phyloP scores from a whole-genome alignment of 768 basidiomycete species.

The Lactifluus piperatus region DNA sequence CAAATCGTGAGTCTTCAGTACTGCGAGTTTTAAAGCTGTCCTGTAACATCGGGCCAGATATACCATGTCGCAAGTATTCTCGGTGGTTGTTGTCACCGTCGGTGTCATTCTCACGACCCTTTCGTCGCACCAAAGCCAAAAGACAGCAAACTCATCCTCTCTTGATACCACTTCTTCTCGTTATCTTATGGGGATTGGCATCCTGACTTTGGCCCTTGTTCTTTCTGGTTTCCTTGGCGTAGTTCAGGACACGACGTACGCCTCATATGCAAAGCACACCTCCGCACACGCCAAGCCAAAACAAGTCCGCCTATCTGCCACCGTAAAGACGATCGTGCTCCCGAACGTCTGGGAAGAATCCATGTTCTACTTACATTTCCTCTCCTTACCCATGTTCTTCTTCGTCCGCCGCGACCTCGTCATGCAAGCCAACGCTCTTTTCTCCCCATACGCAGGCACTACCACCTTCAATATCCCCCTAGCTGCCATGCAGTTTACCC shows the following conservation, averaged over 20 bases:
- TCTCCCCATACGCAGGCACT: neutral
- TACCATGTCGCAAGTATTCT: slow-evolving; percentile 49
- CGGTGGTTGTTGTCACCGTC: slow-evolving; percentile 71
- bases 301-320: slow-evolving; percentile 17
- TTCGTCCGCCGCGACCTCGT: slow-evolving; percentile 46
- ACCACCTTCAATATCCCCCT: slow-evolving; percentile 17
- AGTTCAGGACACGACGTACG: slow-evolving; percentile 74
- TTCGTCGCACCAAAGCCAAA: slow-evolving; percentile 39
- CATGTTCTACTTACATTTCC: slow-evolving; percentile 85
- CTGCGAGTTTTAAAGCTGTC: slow-evolving; percentile 6
- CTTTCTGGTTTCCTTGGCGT: slow-evolving; percentile 78
- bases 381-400: slow-evolving; percentile 70
- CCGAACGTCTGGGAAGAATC: slow-evolving; percentile 65
- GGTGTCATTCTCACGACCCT: slow-evolving; percentile 78
- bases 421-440: slow-evolving; percentile 36
- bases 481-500: slow-evolving; percentile 26
- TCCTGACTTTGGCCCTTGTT: slow-evolving; percentile 70
- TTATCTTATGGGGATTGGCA: slow-evolving; percentile 63
- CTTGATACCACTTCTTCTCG: slow-evolving; percentile 26
- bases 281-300: neutral
- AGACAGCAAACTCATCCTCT: slow-evolving; percentile 6
- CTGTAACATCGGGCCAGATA: slow-evolving; percentile 38
- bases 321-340: neutral
- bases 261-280: slow-evolving; percentile 30
- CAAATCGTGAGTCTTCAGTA: slow-evolving; percentile 43